Evolutionary conservation across 2,329 filamentous ascomycete species (phyloP).

Genomic region (Dactylellina cionopaga): DNA sequence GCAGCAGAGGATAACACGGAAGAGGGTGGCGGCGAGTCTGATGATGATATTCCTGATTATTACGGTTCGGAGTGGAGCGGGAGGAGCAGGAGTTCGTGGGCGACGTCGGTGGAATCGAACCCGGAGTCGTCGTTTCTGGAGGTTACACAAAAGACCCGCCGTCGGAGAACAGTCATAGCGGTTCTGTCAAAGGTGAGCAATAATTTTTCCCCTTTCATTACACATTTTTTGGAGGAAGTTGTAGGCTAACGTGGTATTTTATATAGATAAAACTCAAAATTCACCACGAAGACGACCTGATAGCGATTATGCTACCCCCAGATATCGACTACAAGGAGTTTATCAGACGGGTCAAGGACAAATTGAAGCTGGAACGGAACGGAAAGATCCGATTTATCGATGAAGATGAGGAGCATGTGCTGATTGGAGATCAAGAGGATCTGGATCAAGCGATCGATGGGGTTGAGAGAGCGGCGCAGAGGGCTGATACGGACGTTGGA

Average conservation of each 20-base stretch:
- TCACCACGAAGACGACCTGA: conserved; percentile 80
- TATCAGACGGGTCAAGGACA: conserved; percentile 80
- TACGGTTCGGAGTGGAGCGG: conserved; percentile 60
- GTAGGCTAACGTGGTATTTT: background rate
- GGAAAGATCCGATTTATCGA: conserved; percentile 92
- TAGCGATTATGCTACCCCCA: conserved; percentile 86
- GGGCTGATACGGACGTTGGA: conserved; percentile 80
- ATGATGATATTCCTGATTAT: conserved; percentile 71
- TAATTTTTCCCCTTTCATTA: background rate
- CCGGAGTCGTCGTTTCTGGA: conserved; percentile 87
- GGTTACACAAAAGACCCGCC: conserved; percentile 67
- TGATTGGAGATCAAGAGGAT: conserved; percentile 95
- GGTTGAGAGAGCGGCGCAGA: conserved; percentile 74
- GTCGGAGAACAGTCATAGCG: conserved; percentile 54
- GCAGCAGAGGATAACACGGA: conserved; percentile 65
- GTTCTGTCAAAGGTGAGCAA: conserved; percentile 54
- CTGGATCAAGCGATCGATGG: conserved; percentile 83
- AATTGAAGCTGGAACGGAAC: conserved; percentile 80
- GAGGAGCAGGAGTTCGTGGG: conserved; percentile 61
- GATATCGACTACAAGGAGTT: conserved; percentile 80
- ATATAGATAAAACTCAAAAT: conserved; percentile 87
- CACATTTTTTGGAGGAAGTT: background rate
- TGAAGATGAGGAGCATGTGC: conserved; percentile 92
- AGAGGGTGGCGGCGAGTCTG: conserved; percentile 71
- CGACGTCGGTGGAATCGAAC: conserved; percentile 64